A percentile compares a stretch with the other conserved stretches of the same genome.
Evolutionary conservation across 148 eudicot genomes (phyloP).

Genomic region (Camellia sinensis): DNA sequence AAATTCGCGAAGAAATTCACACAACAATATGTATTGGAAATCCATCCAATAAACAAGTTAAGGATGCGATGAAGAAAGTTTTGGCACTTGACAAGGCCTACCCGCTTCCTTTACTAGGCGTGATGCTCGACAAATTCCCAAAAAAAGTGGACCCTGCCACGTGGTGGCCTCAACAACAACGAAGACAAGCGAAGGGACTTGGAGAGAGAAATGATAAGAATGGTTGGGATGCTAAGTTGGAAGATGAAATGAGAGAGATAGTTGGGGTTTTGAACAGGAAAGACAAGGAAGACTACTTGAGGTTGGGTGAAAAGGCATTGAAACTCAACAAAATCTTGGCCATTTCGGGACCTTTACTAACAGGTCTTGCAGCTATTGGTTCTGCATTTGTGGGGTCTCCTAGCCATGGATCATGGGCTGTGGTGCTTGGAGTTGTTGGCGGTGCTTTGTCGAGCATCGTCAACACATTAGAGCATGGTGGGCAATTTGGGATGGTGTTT

Average conservation of each 20-base stretch:
- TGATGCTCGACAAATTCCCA: conserved; percentile 68
- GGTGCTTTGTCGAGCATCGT: conserved; percentile 49
- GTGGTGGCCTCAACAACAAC: conserved; percentile 49
- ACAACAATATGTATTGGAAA: conserved; percentile 26
- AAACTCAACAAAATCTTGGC: conserved; percentile 52
- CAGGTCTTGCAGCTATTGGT: conserved; percentile 56
- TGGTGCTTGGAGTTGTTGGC: conserved; percentile 36
- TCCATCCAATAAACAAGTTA: conserved; percentile 27
- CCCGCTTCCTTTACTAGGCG: conserved; percentile 65
- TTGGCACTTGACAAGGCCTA: conserved; percentile 60
- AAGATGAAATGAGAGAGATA: conserved; percentile 49
- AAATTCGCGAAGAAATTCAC: conserved; percentile 30
- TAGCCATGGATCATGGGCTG: conserved; percentile 37
- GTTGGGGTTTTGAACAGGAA: conserved; percentile 36
- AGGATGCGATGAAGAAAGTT: conserved; percentile 39
- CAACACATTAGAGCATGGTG: conserved; percentile 67
- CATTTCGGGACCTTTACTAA: conserved; percentile 47
- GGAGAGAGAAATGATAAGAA: conserved; percentile 9
- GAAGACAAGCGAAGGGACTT: background rate
- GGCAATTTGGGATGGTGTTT: conserved; percentile 84
- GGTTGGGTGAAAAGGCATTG: conserved; percentile 59
- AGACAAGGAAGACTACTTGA: conserved; percentile 55
- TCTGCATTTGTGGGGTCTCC: conserved; percentile 32
- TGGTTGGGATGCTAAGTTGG: conserved; percentile 55
- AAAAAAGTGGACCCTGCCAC: conserved; percentile 39